These are phyloP conservation scores for Phytophthora fragariae DNA, from an alignment of 352 stramenopile species.

Conservation along the genomic window DNA sequence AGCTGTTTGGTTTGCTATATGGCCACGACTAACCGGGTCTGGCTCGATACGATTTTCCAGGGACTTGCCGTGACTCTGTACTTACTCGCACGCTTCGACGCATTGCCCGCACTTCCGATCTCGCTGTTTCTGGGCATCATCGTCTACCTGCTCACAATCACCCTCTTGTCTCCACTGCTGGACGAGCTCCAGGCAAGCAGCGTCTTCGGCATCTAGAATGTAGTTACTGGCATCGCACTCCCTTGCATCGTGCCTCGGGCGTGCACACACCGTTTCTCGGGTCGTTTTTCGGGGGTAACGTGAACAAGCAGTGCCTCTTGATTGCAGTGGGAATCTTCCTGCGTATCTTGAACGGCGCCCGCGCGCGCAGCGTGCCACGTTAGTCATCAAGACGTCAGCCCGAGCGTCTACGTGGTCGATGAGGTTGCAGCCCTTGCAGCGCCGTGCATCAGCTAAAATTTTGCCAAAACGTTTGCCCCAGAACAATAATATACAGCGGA, in stretches of 20 bases:
- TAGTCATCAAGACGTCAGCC: constrained; percentile 24
- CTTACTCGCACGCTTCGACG: constrained; percentile 93
- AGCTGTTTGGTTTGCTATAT: not conserved
- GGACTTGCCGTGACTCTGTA: constrained; percentile 93
- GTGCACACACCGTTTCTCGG: constrained; percentile 20
- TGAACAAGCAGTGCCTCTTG: constrained; percentile 18
- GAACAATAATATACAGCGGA: constrained; percentile 1
- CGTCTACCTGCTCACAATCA: constrained; percentile 51
- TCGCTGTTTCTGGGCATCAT: constrained; percentile 92
- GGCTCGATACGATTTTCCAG: constrained; percentile 24
- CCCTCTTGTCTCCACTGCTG: constrained; percentile 48
- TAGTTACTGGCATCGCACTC: not conserved
- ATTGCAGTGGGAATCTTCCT: constrained; percentile 15
- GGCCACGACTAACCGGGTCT: constrained; percentile 3
- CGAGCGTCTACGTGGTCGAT: not conserved
- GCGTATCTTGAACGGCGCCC: constrained; percentile 2
- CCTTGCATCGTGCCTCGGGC: constrained; percentile 5
- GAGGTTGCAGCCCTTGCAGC: not conserved
- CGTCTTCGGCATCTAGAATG: constrained; percentile 31
- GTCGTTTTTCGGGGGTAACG: constrained; percentile 24
- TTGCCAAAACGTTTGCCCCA: constrained; percentile 1
- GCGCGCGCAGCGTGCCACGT: constrained; percentile 4
- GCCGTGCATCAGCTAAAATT: constrained; percentile 1
- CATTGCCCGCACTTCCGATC: constrained; percentile 95
- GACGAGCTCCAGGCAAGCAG: constrained; percentile 31